phyloP scores from a whole-genome alignment of 768 basidiomycete species.

The Hygrophorus russula region DNA sequence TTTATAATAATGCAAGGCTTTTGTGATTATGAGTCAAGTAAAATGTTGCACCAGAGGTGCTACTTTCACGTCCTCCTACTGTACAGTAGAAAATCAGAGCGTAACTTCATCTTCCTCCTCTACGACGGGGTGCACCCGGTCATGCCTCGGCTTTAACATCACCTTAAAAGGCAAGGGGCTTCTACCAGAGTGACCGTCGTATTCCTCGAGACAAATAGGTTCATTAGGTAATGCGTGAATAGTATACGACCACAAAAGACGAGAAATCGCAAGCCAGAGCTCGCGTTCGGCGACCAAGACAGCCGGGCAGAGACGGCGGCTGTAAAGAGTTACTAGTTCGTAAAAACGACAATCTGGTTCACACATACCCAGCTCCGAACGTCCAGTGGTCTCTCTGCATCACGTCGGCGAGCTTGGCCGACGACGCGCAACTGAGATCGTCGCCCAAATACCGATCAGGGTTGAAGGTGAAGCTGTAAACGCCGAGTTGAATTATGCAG shows the following conservation, averaged over 20 bases:
- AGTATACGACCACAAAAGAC: conserved; percentile 23
- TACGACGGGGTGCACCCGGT: conserved; percentile 7
- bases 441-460: conserved; percentile 25
- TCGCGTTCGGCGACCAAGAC: conserved; percentile 24
- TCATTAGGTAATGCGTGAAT: conserved; percentile 17
- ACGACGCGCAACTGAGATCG: conserved; percentile 17
- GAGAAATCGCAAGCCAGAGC: conserved; percentile 23
- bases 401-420: conserved; percentile 18
- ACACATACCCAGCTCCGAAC: conserved; percentile 23
- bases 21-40: too few species aligned
- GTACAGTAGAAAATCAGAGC: background rate
- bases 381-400: conserved; percentile 24
- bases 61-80: too few species aligned
- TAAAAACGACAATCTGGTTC: background rate
- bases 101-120: conserved; percentile 3
- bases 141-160: conserved; percentile 7
- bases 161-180: conserved; percentile 20
- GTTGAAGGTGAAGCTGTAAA: conserved; percentile 15
- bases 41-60: too few species aligned
- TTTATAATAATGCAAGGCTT: too few species aligned
- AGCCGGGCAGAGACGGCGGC: conserved; percentile 22
- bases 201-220: conserved; percentile 22
- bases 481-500: background rate
- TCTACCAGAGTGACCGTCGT: conserved; percentile 22
- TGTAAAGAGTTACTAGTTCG: background rate